Conservation (phyloP, 257 asterid genomes). For the Parsonsia alboflavescens region DNA sequence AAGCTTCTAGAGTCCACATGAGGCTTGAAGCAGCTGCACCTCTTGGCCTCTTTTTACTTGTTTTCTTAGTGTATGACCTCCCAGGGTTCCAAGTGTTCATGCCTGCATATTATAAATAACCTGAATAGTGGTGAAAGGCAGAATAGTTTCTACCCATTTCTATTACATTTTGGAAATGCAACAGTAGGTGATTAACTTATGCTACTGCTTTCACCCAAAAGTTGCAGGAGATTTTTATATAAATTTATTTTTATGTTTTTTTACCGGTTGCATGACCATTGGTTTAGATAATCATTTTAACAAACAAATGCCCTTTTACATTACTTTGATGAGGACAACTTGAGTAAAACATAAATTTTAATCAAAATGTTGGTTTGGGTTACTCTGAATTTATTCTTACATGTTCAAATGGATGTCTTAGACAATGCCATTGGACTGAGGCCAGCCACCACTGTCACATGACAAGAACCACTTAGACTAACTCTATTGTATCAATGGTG, state of each 20-base stretch:
- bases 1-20: constrained; percentile 3
- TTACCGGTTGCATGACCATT: not conserved
- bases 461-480: not conserved
- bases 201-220: not conserved
- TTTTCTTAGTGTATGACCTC: not conserved
- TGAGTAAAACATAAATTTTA: not conserved
- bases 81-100: not conserved
- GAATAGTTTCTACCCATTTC: not conserved
- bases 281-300: not conserved
- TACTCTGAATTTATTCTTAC: not conserved
- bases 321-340: not conserved
- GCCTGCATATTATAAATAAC: not conserved
- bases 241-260: not conserved
- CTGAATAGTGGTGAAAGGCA: not conserved
- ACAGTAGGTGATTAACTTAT: not conserved
- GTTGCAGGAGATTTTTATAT: not conserved
- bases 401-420: not conserved
- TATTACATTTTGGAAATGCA: not conserved
- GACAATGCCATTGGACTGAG: not conserved
- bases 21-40: not conserved
- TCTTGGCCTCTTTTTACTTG: not conserved
- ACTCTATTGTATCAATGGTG: not conserved
- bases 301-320: not conserved
- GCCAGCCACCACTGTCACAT: not conserved
- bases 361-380: not conserved